Percentiles rank a stretch among this genome's conserved stretches.
phyloP scores from a whole-genome alignment of 495 filamentous ascomycete species.

The Neurospora sublineolata region DNA sequence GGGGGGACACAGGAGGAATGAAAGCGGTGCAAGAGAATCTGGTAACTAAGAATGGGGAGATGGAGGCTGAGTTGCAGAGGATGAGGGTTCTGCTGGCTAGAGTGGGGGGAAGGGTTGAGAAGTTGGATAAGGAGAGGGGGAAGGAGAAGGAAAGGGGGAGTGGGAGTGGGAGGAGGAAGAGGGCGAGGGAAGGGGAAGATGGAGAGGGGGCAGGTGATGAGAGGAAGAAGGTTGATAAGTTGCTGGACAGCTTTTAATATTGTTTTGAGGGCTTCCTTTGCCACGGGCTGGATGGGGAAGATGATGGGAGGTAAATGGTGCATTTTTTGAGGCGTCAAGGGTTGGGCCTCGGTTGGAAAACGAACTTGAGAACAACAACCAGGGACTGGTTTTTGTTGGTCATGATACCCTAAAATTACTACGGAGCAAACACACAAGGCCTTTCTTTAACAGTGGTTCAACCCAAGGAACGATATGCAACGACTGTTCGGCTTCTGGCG shows the following conservation, averaged over 20 bases:
- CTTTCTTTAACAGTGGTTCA: neutral
- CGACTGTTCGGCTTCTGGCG: neutral
- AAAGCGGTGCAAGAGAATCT: conserved; percentile 65
- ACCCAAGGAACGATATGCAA: neutral
- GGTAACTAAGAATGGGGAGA: conserved; percentile 58
- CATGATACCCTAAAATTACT: neutral
- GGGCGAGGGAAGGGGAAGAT: neutral
- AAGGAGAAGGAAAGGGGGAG: conserved; percentile 3
- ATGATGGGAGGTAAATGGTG: neutral
- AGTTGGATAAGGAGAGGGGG: conserved; percentile 16
- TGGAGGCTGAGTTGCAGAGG: conserved; percentile 60
- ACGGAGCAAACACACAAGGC: neutral
- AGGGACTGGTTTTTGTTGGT: neutral
- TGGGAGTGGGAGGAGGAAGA: neutral
- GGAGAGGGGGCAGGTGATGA: conserved; percentile 26
- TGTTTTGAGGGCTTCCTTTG: neutral
- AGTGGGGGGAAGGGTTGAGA: conserved; percentile 49
- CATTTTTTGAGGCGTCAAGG: neutral
- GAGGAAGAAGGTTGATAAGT: conserved; percentile 27
- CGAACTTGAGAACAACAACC: neutral
- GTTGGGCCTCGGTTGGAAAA: neutral
- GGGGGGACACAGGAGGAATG: conserved; percentile 4
- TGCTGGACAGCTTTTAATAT: conserved; percentile 25
- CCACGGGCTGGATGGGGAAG: neutral
- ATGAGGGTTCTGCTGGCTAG: conserved; percentile 67